phyloP scores from a whole-genome alignment of 2,329 filamentous ascomycete species.

The Didymella glomerata region DNA sequence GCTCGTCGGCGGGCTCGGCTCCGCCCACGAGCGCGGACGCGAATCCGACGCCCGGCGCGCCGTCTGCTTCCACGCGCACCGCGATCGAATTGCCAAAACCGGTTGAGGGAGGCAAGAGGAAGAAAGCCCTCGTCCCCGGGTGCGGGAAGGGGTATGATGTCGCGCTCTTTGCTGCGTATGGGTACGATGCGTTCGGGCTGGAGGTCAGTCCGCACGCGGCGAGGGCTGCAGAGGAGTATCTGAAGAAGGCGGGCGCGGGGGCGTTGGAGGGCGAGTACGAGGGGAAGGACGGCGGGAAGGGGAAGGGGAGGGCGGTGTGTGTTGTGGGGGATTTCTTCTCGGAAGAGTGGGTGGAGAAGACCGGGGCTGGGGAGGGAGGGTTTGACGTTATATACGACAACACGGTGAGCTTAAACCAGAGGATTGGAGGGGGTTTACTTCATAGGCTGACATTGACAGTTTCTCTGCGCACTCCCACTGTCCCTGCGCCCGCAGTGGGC shows the following conservation, averaged over 20 bases:
- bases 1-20: background rate
- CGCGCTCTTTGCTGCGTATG: conserved; percentile 74
- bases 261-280: conserved; percentile 52
- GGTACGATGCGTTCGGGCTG: conserved; percentile 79
- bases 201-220: conserved; percentile 68
- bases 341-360: conserved; percentile 61
- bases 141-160: conserved; percentile 87
- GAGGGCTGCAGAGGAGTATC: conserved; percentile 57
- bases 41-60: conserved; percentile 35
- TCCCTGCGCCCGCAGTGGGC: conserved; percentile 66
- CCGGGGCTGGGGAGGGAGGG: conserved; percentile 34
- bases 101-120: conserved; percentile 46
- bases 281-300: conserved; percentile 52
- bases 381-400: conserved; percentile 76
- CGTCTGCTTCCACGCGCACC: conserved; percentile 23
- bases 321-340: conserved; percentile 73
- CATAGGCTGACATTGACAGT: conserved; percentile 53
- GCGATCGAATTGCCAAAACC: conserved; percentile 48
- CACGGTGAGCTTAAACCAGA: conserved; percentile 52
- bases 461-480: conserved; percentile 67
- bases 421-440: background rate
- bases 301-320: conserved; percentile 65
- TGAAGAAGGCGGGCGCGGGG: conserved; percentile 44
- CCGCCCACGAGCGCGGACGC: conserved; percentile 23
- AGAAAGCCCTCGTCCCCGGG: conserved; percentile 76